Evolutionary conservation across 2,329 filamentous ascomycete species (phyloP), one percentile per base, ranked within the genome.

Genomic region (Diaporthe aspalathi): DNA sequence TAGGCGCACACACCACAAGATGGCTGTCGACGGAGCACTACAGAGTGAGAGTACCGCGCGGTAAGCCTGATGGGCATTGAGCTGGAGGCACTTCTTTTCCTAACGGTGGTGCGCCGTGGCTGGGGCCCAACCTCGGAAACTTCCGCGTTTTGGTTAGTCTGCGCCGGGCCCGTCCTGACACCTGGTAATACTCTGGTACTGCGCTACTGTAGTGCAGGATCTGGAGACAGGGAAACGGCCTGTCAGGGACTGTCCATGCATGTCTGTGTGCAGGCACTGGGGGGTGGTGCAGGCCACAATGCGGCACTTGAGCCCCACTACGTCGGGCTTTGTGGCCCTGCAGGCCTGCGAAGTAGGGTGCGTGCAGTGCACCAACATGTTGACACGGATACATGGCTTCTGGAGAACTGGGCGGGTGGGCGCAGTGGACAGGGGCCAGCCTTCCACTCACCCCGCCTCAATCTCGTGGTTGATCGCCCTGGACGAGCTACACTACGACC

Each of bases 231-330:
- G 45, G 60, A 65, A 45, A 12, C n/a, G 9, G 40, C 20, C 47
- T 53, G 49, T 54, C 63, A 56, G 40, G 65, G 65, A 35, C 65
- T 53, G 22, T 9, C 65, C 65, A 54, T 43, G 45, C n/a, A n/a
- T n/a, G n/a, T n/a, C 29, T 27, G 35, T 32, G 38, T 53, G 45
- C 60, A 65, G 60, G 45, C 45, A 35, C 56, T 65, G 27, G 20
- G 27, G 20, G 45, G 29, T 65, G 60, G 45, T 50, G 60, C 29
- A 65, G 60, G 60, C 60, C 43, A 24, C 60, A 65, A 38, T 45
- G 60, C 60, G 60, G 60, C 60, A 65, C 60, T 65, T 65, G 60
- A 50, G 45, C 60, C 60, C 60, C 60, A 65, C 60, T 17, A 14
- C 29, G n/a, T n/a, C 43, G n/a, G 60, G 60, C 60, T 3, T 50